phyloP scores from a whole-genome alignment of 2,329 filamentous ascomycete species.

The Fusarium sp. region DNA sequence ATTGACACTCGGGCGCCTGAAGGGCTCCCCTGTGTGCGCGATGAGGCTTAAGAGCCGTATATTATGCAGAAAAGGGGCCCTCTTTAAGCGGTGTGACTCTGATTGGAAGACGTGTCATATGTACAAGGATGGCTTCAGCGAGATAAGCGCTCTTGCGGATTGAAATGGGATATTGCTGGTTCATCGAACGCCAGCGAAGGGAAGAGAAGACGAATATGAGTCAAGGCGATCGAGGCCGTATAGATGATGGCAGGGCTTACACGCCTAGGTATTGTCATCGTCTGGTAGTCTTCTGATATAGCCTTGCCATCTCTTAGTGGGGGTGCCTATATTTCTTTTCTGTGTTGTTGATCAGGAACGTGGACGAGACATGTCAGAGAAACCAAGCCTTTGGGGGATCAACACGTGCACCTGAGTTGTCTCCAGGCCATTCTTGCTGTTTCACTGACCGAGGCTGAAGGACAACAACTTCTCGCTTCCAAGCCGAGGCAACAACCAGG shows the following conservation, averaged over 20 bases:
- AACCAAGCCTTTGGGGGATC: neutral
- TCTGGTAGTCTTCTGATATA: neutral
- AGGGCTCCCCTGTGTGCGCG: neutral
- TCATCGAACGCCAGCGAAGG: neutral
- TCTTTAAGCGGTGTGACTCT: neutral
- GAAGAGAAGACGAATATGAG: neutral
- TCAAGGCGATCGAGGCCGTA: neutral
- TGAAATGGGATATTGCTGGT: neutral
- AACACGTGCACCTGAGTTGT: neutral
- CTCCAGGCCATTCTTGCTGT: neutral
- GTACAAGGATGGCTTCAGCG: neutral
- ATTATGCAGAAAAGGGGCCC: neutral
- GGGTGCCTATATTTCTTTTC: neutral
- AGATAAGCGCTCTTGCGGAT: conserved; percentile 1
- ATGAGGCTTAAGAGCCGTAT: neutral
- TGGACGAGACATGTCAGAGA: neutral
- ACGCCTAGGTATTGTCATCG: neutral
- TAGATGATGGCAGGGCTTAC: neutral
- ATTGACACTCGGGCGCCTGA: conserved; percentile 10
- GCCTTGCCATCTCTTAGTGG: neutral
- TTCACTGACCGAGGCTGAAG: neutral
- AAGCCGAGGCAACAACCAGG: neutral
- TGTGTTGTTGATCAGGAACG: neutral
- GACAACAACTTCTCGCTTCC: neutral
- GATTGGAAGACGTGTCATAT: conserved; percentile 1